phyloP scores from a whole-genome alignment of 2,329 filamentous ascomycete species.

The Cordyceps farinosa region DNA sequence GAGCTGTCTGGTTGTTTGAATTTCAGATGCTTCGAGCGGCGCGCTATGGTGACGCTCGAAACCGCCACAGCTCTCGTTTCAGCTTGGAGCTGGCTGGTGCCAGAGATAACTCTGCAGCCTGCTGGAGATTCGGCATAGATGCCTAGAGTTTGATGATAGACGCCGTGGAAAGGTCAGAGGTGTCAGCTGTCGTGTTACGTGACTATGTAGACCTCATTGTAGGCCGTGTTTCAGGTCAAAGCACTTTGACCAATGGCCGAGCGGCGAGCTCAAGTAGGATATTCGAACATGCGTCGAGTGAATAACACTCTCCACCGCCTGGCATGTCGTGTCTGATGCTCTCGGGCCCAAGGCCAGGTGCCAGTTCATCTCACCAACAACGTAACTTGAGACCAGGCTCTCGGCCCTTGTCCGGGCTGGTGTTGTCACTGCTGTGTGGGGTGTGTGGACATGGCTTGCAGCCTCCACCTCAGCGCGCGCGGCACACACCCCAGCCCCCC shows the following conservation, averaged over 20 bases:
- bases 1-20: not conserved
- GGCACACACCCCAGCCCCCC: not conserved
- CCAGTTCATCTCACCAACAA: conserved; percentile 9
- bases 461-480: not conserved
- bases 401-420: conserved; percentile 15
- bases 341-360: not conserved
- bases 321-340: not conserved
- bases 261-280: not conserved
- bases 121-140: not conserved
- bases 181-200: not conserved
- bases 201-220: not conserved
- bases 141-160: not conserved
- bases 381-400: conserved; percentile 9
- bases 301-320: not conserved
- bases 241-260: not conserved
- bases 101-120: not conserved
- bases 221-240: conserved; percentile 2
- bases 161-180: not conserved
- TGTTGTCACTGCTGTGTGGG: conserved; percentile 9
- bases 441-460: conserved; percentile 3
- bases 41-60: not conserved
- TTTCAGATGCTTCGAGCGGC: not conserved
- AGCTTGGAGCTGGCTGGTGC: not conserved
- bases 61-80: too few relatives aligned
- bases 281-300: not conserved